phyloP scores from a whole-genome alignment of 176 grass and related monocot species.

The Rhipidocladum racemiflorum region DNA sequence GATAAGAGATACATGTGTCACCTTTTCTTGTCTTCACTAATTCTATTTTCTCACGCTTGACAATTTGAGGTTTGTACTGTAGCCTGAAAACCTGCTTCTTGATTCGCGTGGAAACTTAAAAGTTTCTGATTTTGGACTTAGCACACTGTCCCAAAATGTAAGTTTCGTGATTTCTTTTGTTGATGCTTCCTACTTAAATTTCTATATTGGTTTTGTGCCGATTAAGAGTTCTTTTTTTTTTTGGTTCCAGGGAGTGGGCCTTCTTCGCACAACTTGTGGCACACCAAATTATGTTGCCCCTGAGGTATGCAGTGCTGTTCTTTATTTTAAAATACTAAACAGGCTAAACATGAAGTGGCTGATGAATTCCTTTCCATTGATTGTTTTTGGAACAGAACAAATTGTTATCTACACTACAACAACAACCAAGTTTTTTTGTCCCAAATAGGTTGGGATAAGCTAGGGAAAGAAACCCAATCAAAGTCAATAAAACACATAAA shows the following conservation, averaged over 20 bases:
- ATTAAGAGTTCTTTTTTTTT: not conserved
- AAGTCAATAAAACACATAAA: no score
- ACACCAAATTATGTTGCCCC: constrained; percentile 97
- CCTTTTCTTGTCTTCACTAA: not conserved
- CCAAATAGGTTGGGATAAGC: no score
- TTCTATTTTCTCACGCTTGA: constrained; percentile 17
- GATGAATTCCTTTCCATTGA: not conserved
- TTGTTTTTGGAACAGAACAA: not conserved
- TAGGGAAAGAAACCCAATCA: no score
- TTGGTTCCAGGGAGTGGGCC: constrained; percentile 53
- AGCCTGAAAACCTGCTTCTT: constrained; percentile 93
- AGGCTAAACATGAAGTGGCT: not conserved
- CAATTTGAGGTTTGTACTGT: constrained; percentile 28
- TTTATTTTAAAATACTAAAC: not conserved
- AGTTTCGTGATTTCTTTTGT: constrained; percentile 27
- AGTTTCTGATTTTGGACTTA: constrained; percentile 93
- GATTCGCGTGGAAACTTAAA: constrained; percentile 68
- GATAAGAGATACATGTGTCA: not conserved
- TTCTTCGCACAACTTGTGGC: constrained; percentile 87
- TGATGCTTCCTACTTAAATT: constrained; percentile 11
- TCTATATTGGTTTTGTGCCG: constrained; percentile 12
- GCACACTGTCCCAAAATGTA: constrained; percentile 79
- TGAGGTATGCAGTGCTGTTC: constrained; percentile 50
- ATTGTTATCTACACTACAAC: not conserved
- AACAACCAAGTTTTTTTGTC: no score